Evolutionary conservation across 2,329 filamentous ascomycete species (phyloP).

Genomic region (Alternaria brassicicola): DNA sequence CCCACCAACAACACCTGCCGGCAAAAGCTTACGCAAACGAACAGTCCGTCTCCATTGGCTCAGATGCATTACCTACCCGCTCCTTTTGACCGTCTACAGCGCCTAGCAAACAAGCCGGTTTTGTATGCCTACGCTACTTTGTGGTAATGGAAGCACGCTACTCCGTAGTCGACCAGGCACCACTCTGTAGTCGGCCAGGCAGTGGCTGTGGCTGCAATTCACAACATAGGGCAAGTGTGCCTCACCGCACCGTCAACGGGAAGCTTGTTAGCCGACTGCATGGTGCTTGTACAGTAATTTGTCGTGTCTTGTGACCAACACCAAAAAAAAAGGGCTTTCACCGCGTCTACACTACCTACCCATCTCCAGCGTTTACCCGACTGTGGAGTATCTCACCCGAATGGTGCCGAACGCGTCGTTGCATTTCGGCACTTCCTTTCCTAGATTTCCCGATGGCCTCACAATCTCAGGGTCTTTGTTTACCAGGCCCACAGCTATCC

Average conservation of each 20-base stretch:
- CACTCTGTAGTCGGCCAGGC: neutral
- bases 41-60: constrained; percentile 18
- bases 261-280: constrained; percentile 9
- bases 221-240: constrained; percentile 5
- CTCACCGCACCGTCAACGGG: constrained; percentile 1
- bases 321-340: neutral
- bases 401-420: constrained; percentile 11
- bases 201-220: neutral
- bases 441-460: constrained; percentile 32
- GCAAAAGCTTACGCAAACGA: constrained; percentile 17
- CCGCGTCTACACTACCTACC: neutral
- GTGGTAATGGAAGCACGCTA: neutral
- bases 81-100: constrained; percentile 2
- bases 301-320: neutral
- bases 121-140: neutral
- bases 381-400: constrained; percentile 20
- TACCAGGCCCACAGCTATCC: constrained; percentile 21
- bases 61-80: neutral
- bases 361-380: constrained; percentile 20
- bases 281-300: neutral
- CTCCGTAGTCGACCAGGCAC: neutral
- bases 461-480: constrained; percentile 31
- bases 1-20: constrained; percentile 17
- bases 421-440: constrained; percentile 20
- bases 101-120: neutral